Evolutionary conservation across 108 stramenopile genomes (phyloP), one percentile per base, ranked within the genome.

Genomic region (Cyclotella baltica): DNA sequence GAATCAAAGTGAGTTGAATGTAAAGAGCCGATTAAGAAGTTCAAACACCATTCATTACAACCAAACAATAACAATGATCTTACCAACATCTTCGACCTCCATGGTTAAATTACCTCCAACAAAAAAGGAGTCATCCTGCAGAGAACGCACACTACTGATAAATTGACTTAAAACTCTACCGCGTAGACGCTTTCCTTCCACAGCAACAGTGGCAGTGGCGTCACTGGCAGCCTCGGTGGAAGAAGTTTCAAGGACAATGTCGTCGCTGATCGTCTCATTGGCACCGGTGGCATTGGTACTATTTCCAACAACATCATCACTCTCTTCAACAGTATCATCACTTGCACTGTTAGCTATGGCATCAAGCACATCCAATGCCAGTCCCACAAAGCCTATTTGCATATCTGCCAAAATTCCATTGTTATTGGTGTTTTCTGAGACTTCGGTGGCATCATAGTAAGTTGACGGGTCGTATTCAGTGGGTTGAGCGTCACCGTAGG

Each of bases 381-480:
- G 47, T 5, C 36, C 66, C 34, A 88, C 35, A 23, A 88, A 64
- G 15, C 68, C 58, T 73, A 75, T 36, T 71, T 83, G 76, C 83
- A 90, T 86, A 66, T 90, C 84, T 38, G 71, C 80, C 16, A 83
- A 61, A 53, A 90, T 48, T 37, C 67, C 77, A 62, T 90, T 85
- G 29, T 84, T 83, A 61, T 35, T 10, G 2, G 61, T 36, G 33
- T 62, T 62, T 1, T 15, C 19, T 76, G 86, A 23, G 85, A 33
- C 46, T 81, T 86, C 10, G 83, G 83, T 16, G 73, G 70, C 56
- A 36, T 62, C 22, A 22, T 33, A 62, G 11, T 62, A 62, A 0
- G 31, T 37, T 3, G 47, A n/a, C 6, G 47, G 47, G 6, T 34
- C n/a, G 3, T 19, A 16, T 1, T 31, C n/a, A 0, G 31, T 22